Base-by-base conservation (phyloP, 2,329 filamentous ascomycete genomes). In the Sclerotinia nivalis region DNA sequence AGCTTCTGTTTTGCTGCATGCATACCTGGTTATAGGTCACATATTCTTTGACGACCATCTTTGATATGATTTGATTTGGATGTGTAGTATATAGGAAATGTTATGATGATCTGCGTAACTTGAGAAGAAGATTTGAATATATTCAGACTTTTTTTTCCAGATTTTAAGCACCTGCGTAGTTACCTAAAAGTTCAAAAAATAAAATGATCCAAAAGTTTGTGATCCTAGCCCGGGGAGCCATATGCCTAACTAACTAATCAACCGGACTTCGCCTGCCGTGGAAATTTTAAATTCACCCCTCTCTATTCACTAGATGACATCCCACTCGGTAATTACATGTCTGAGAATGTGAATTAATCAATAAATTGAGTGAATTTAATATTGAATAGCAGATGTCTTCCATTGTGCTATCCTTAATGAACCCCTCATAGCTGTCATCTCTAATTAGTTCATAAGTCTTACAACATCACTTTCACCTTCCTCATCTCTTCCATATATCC, bases 11-110 rank as follows among this genome's bases (percentile, higher is more conserved):
- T 59, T 59, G 34, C 55, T 58, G 55, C 20, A 22, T 34, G 75
- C 88, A 81, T 84, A 94, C 92, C 88, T 96, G 89, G 81, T 96
- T 97, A 83, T 97, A 97, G 76, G 92, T 96, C 80, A 96, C 89
- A 84, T 95, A 96, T 80, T 93, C 82, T 81, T 96, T 96, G 82
- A 95, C 86, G 74, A 91, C 87, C 91, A 94, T 94, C 71, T 84
- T 70, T 25, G 34, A 40, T 47, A 34, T 34, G 34, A 13, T 40
- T 43, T 43, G 40, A 13, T 43, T 34, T 43, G 13, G 15, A 55
- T 50, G 13, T 28, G 20, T 49, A 4, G 13, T 66, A 4, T 47
- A 25, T 31, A 18, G 20, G 20, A 47, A n/a, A 25, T 18, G 59
- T n/a, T 55, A 34, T 34, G 3, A 9, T 3, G 22, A 66, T 34